Evolutionary conservation across 148 eudicot species (phyloP).

Genomic region (Spergularia marina): DNA sequence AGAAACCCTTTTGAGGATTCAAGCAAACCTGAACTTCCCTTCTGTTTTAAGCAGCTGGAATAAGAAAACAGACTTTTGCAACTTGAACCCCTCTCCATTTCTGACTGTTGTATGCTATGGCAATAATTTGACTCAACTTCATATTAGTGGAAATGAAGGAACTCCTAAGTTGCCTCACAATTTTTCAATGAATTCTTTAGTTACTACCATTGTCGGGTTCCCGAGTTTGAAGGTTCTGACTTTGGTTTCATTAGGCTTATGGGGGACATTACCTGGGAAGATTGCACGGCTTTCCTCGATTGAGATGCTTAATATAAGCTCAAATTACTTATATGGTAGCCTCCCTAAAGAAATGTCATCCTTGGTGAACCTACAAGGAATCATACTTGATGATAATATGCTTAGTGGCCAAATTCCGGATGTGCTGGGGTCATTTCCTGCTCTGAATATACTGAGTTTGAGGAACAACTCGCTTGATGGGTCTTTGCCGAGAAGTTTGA

Average conservation of each 20-base stretch:
- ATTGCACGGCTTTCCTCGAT: conserved; percentile 50
- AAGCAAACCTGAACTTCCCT: conserved; percentile 54
- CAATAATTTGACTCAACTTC: conserved; percentile 66
- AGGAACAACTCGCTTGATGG: conserved; percentile 69
- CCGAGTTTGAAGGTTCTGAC: conserved; percentile 81
- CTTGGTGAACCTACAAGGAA: conserved; percentile 59
- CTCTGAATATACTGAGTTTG: conserved; percentile 65
- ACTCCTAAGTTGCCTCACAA: conserved; percentile 50
- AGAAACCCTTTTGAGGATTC: conserved; percentile 59
- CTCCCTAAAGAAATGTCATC: conserved; percentile 54
- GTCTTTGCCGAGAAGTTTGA: conserved; percentile 55
- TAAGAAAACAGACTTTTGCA: conserved; percentile 60
- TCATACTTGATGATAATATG: conserved; percentile 66
- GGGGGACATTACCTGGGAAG: conserved; percentile 60
- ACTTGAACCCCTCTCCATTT: conserved; percentile 46
- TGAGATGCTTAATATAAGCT: conserved; percentile 82
- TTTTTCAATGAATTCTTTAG: conserved; percentile 62
- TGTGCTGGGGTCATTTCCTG: conserved; percentile 52
- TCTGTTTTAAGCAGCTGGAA: conserved; percentile 53
- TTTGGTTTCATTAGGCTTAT: conserved; percentile 73
- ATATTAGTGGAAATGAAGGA: conserved; percentile 45
- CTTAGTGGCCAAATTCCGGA: conserved; percentile 62
- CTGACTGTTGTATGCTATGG: conserved; percentile 78
- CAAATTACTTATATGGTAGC: conserved; percentile 56
- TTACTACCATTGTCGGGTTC: conserved; percentile 51